Base-by-base conservation (phyloP, 495 filamentous ascomycete genomes). In the Aspergillus sclerotioniger region DNA sequence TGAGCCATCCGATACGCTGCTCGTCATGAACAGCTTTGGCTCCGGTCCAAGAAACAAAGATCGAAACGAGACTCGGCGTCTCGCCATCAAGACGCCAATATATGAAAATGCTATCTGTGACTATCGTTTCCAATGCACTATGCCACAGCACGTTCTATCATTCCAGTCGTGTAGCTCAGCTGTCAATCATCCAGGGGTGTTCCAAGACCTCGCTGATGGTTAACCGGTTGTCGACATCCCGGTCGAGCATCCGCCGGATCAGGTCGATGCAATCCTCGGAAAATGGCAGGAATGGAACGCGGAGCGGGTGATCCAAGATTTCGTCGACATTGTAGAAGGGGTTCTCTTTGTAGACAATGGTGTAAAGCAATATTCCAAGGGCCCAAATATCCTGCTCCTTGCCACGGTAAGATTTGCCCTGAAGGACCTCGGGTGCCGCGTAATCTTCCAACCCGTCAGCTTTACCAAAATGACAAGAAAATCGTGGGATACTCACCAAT, bases 291-390 rank as follows among this genome's bases (percentile, higher is more conserved):
- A 91, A 96, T 0, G 94, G 94, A 6, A 98, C 88, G 19, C 94
- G 82, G 56, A 98, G 78, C 57, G 96, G 94, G 59, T 93, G 93
- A 71, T 98, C 94, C 81, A 97, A 92, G 64, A 98, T 98, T 75
- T 98, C 94, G 69, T 98, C 95, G 65, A 98, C 92, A 70, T 90
- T 96, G 81, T 98, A 98, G 76, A 98, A 98, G 3, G 94, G 94
- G 66, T 98, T 98, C 76, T 98, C 94, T 71, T 98, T 98, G 80
- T 98, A 98, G 61, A 96, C 88, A 62, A 98, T 96, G 16, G 94
- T 98, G 78, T 98, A 98, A 31, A 98, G 85, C 8, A 98, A 81
- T 61, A 98, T 97, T 17, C 94, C 94, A n/a, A 98, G 82, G 13
- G 94, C 94, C 94, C 94, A 98, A 53, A 98, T 91, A 61, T 98